Percentiles rank a stretch among this genome's conserved stretches.
phyloP scores from a whole-genome alignment of 257 asterid species.

The Solanum corneliomulleri region DNA sequence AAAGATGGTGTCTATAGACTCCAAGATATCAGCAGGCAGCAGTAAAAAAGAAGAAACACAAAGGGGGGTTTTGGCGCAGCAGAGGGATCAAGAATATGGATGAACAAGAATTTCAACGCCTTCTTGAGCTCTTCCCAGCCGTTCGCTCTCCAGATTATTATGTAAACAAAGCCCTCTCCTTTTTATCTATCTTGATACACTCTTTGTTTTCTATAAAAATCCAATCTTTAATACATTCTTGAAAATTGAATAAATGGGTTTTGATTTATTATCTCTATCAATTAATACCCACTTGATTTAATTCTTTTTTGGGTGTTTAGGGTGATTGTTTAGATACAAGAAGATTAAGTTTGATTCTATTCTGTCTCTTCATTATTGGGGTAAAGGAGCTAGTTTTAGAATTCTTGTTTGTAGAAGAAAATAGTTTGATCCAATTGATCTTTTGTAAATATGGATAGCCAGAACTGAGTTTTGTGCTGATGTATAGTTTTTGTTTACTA shows the following conservation, averaged over 20 bases:
- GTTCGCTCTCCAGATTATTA: conserved; percentile 59
- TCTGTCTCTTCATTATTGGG: neutral
- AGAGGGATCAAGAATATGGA: conserved; percentile 20
- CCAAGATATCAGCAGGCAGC: neutral
- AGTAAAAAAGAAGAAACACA: neutral
- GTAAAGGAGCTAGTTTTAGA: neutral
- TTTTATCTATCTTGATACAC: neutral
- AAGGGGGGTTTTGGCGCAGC: neutral
- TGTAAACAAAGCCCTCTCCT: conserved; percentile 14
- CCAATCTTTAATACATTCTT: neutral
- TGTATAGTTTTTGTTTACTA: neutral
- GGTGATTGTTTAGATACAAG: neutral
- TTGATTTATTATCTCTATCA: neutral
- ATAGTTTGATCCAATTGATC: neutral
- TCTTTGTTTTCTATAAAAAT: neutral
- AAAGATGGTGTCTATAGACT: neutral
- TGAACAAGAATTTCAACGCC: conserved; percentile 43
- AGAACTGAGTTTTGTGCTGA: neutral
- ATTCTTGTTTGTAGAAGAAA: neutral
- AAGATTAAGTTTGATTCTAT: neutral
- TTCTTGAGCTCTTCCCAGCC: conserved; percentile 60
- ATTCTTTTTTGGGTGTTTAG: neutral
- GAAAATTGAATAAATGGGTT: neutral
- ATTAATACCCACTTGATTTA: neutral
- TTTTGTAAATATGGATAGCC: neutral